Evolutionary conservation across 345 rosid genomes (phyloP).

Genomic region (Carallia brachiata): DNA sequence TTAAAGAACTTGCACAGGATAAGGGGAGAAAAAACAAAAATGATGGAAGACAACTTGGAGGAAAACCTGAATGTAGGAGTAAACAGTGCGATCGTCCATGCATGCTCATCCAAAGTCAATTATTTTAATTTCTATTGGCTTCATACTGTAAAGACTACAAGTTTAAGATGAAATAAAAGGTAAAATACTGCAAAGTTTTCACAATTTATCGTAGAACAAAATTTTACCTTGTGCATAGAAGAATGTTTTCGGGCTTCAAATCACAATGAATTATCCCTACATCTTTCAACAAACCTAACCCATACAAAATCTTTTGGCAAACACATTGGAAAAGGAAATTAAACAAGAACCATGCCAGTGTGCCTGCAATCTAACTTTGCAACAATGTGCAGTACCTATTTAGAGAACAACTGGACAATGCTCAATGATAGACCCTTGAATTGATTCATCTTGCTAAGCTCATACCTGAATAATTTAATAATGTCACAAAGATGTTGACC

Average conservation of each 20-base stretch:
- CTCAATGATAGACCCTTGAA: constrained; percentile 91
- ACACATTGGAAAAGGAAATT: constrained; percentile 12
- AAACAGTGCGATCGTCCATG: constrained; percentile 96
- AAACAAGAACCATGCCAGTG: constrained; percentile 10
- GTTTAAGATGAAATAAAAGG: constrained; percentile 15
- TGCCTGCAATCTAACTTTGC: constrained; percentile 12
- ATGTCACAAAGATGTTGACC: constrained; percentile 28
- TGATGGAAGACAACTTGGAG: background rate
- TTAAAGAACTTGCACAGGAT: constrained; percentile 4
- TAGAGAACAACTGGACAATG: constrained; percentile 93
- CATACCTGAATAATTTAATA: constrained; percentile 59
- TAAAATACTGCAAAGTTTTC: constrained; percentile 3
- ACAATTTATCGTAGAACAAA: constrained; percentile 20
- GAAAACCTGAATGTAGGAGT: constrained; percentile 95
- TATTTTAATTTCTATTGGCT: constrained; percentile 93
- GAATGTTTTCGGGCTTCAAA: constrained; percentile 98
- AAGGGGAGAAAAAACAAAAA: constrained; percentile 16
- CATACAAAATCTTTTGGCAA: constrained; percentile 68
- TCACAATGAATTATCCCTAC: constrained; percentile 97
- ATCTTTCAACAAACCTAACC: constrained; percentile 87
- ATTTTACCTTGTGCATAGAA: constrained; percentile 80
- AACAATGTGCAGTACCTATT: constrained; percentile 59
- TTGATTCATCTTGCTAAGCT: constrained; percentile 92
- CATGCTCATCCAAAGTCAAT: constrained; percentile 99
- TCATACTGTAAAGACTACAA: constrained; percentile 49